Base-by-base conservation (phyloP, 495 filamentous ascomycete genomes). In the Tirmania nivea region DNA sequence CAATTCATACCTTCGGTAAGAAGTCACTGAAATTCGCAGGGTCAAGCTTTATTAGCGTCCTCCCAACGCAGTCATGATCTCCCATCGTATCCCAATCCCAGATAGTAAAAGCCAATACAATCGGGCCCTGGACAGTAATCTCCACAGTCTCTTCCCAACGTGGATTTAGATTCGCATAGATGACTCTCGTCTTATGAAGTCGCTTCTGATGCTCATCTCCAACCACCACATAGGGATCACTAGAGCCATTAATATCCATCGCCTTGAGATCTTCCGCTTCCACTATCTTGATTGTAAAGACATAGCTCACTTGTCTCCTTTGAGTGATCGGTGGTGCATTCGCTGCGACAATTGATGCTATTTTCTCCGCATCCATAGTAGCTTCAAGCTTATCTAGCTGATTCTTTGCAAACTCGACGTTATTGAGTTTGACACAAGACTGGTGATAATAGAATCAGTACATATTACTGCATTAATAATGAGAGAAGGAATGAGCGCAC, bases 61-160 rank as follows among this genome's bases (percentile, higher is more conserved):
- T 78, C 11, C 90, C 90, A 39, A 96, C 85, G 62, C 90, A 96
- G 62, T 99, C 92, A 57, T 99, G 90, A 62, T 99, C 92, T 45
- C 92, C 90, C 54, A 99, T 78, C 12, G 85, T 81, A 69, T 99
- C 92, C 78, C 88, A 92, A 69, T 99, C 92, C 92, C 92, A 99
- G 25, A 96, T 83, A 1, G 90, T 99, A 21, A 87, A 88, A 57
- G 95, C 90, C 60, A 99, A 79, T 60, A 94, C 94, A 42, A 96
- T 70, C 35, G 89, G 78, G 1, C 92, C 88, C 52, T 82, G 78
- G 0, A 92, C 93, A 19, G 86, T 89, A 59, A 99, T 94, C 62
- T 99, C 92, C 14, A 95, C 79, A 2, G 85, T 81, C 68, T 96
- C 92, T 60, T 99, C 92, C 92, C 92, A 99, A 14, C 92, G 79